Base-by-base conservation (phyloP, 164 flowering plant species). In the Santalum album region DNA sequence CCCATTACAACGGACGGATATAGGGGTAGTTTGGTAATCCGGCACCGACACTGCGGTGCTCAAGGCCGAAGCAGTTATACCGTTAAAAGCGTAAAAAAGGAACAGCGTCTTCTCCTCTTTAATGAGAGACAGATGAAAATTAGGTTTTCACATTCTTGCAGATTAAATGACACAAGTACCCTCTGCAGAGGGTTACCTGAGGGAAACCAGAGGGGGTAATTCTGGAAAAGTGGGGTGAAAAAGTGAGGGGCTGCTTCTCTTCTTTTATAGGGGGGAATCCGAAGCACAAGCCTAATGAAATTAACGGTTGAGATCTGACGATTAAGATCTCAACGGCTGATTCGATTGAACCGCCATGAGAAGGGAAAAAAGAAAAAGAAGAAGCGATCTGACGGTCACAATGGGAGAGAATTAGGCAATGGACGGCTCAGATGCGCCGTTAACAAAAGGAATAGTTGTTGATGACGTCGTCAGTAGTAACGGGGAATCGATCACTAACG, bases 291-390 rank as follows among this genome's bases (percentile, higher is more conserved):
- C 58, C 25, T 59, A 75, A 74, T 64, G 32, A 68, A 71, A 71
- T 54, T 59, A 73, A 75, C 74, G 68, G 59, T 60, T 59, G 66
- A 63, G 76, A 72, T 72, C 65, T 25, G 34, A 38, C 25, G 75
- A 72, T 63, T 21, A 35, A 48, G 64, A 69, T 69, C 67, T 74
- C 29, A 49, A 69, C 71, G 75, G 78, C 44, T 53, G 49, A 39
- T n/a, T n/a, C n/a, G 73, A 68, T 70, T 43, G 20, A 7, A 1
- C n/a, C 22, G 60, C 57, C 36, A n/a, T 11, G 23, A 39, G 43
- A 48, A 38, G 15, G 34, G 32, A 36, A 12, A 45, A 18, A 42
- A 17, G 5, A 17, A 57, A 46, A 18, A 22, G 14, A 18, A 11
- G 15, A 45, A 2, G 3, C 42, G 16, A 50, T 18, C 62, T 21